Conservation (phyloP, 2,329 filamentous ascomycete genomes). For the Trichoderma aggressivum region DNA sequence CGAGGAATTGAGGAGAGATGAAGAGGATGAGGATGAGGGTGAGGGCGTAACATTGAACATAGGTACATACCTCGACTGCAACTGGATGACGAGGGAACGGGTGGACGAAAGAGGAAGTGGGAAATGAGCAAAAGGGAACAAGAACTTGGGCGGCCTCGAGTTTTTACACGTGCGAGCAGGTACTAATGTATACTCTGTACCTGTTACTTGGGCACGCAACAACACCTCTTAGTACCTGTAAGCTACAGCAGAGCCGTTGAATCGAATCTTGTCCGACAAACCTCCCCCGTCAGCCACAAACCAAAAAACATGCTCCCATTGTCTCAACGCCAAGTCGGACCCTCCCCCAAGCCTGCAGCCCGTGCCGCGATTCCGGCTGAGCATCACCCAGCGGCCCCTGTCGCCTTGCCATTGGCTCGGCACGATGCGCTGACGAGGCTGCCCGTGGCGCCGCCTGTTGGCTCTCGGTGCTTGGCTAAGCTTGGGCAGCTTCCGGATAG, state of each 20-base stretch:
- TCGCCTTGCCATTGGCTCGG: constrained; percentile 12
- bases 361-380: constrained; percentile 10
- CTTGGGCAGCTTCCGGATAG: too few relatives aligned
- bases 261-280: background rate
- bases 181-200: too few relatives aligned
- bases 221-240: background rate
- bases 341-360: background rate
- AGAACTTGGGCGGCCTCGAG: background rate
- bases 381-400: background rate
- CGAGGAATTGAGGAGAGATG: too few relatives aligned
- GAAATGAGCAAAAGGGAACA: background rate
- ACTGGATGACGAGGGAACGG: background rate
- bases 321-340: background rate
- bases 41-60: too few relatives aligned
- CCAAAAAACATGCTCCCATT: background rate
- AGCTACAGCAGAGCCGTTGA: background rate
- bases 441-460: background rate
- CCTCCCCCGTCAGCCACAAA: background rate
- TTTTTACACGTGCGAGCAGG: background rate
- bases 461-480: background rate
- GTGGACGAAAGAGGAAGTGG: constrained; percentile 2
- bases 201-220: background rate
- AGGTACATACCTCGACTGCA: background rate
- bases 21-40: too few relatives aligned
- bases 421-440: constrained; percentile 17